Conservation (phyloP, 1,139 yeast genomes). For the Dujonia santamariae region DNA sequence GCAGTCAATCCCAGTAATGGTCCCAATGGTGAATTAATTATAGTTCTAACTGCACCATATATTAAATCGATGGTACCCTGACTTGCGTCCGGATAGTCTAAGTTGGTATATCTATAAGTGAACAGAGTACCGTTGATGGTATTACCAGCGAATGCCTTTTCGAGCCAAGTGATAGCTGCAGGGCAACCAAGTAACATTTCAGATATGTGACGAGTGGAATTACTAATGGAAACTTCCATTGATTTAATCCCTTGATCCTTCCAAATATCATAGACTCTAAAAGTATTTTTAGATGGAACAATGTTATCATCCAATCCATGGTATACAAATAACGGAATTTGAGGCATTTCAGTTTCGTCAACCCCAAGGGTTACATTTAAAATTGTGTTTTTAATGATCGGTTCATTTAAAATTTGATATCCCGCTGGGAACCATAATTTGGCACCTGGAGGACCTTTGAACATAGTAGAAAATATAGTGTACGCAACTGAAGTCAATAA, state of each 20-base stretch:
- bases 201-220: conserved; percentile 25
- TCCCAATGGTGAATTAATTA: conserved; percentile 6
- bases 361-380: conserved; percentile 21
- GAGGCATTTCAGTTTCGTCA: conserved; percentile 18
- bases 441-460: conserved; percentile 12
- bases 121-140: conserved; percentile 3
- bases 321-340: conserved; percentile 32
- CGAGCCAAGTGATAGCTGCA: conserved; percentile 28
- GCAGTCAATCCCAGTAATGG: conserved; percentile 3
- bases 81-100: conserved; percentile 6
- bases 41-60: conserved; percentile 1
- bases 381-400: conserved; percentile 14
- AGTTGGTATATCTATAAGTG: conserved; percentile 2
- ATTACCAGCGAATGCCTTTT: conserved; percentile 21
- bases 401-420: conserved; percentile 14
- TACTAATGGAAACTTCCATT: conserved; percentile 24
- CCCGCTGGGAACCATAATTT: conserved; percentile 16
- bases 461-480: conserved; percentile 4
- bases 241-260: conserved; percentile 30
- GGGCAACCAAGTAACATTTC: conserved; percentile 26
- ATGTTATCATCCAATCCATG: conserved; percentile 29
- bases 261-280: conserved; percentile 27
- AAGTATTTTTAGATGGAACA: conserved; percentile 22
- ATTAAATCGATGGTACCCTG: background rate
- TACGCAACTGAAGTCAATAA: conserved; percentile 1